A percentile compares a stretch with the other conserved stretches of the same genome.
Evolutionary conservation across 2,329 filamentous ascomycete species (phyloP).

Genomic region (Colletotrichum sp.): DNA sequence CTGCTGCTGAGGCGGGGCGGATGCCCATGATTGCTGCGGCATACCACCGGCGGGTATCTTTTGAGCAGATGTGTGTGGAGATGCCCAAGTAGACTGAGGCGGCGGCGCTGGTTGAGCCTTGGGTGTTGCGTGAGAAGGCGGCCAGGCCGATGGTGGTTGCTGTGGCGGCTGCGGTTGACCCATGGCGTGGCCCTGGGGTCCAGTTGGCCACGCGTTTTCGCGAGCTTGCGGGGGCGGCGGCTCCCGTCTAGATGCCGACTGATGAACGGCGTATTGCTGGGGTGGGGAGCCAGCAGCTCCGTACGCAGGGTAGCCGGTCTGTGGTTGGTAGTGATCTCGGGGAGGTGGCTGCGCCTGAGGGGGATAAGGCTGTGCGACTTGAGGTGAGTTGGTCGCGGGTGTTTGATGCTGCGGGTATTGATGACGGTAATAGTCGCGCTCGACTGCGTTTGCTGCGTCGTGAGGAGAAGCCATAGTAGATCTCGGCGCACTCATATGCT

Average conservation of each 20-base stretch:
- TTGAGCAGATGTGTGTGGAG: slow-evolving; percentile 39
- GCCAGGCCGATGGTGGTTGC: slow-evolving; percentile 35
- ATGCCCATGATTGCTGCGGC: slow-evolving; percentile 38
- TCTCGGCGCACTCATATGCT: slow-evolving; percentile 51
- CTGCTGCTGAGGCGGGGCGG: slow-evolving; percentile 27
- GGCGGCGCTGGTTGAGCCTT: slow-evolving; percentile 29
- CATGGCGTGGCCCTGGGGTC: slow-evolving; percentile 27
- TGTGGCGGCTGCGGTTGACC: slow-evolving; percentile 30
- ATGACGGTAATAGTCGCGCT: slow-evolving; percentile 56
- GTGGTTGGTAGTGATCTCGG: slow-evolving; percentile 47
- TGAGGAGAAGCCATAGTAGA: slow-evolving; percentile 45
- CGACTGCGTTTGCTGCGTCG: slow-evolving; percentile 40
- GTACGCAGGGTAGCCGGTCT: slow-evolving; percentile 47
- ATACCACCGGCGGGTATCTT: slow-evolving; percentile 39
- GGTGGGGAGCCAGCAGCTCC: slow-evolving; percentile 53
- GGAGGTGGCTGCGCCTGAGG: slow-evolving; percentile 39
- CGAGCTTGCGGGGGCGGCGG: slow-evolving; percentile 35
- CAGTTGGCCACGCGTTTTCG: slow-evolving; percentile 39
- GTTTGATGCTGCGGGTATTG: slow-evolving; percentile 39
- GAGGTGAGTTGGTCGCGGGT: slow-evolving; percentile 49
- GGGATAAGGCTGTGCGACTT: slow-evolving; percentile 51
- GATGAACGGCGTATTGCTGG: slow-evolving; percentile 59
- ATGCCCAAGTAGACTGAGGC: slow-evolving; percentile 38
- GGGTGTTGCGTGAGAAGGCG: slow-evolving; percentile 37
- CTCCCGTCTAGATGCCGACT: slow-evolving; percentile 50